These are phyloP conservation scores for Striga asiatica DNA, from an alignment of 257 asterid species.

Conservation along the genomic window DNA sequence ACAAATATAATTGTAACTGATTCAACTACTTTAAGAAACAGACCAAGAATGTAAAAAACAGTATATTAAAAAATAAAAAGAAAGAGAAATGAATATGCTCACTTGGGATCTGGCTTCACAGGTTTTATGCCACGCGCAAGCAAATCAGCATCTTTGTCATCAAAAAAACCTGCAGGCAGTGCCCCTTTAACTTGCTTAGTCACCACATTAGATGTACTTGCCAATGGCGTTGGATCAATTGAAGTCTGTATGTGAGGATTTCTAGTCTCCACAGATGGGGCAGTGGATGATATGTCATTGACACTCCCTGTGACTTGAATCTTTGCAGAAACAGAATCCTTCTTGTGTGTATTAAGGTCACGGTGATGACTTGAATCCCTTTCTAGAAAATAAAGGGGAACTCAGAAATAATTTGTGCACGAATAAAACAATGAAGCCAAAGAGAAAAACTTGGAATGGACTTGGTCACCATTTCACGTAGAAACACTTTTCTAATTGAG, in stretches of 20 bases:
- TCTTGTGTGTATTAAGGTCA: conserved; percentile 17
- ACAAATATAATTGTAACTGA: no score
- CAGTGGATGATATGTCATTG: conserved; percentile 18
- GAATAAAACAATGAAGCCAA: not conserved
- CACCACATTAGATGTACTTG: conserved; percentile 36
- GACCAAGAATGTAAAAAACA: not conserved
- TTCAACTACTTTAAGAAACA: no score
- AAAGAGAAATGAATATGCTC: no score
- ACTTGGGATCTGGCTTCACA: conserved; percentile 87
- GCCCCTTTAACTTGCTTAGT: conserved; percentile 58
- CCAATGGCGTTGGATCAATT: conserved; percentile 20
- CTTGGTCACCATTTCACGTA: no score
- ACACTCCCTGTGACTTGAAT: conserved; percentile 26
- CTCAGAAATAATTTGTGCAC: conserved; percentile 8
- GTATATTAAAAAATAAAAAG: not conserved
- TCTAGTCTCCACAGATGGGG: conserved; percentile 13
- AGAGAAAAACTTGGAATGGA: no score
- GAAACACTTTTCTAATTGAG: no score
- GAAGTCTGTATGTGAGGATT: conserved; percentile 22
- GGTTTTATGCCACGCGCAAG: conserved; percentile 88
- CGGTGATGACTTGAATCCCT: conserved; percentile 15
- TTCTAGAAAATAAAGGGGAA: conserved; percentile 17
- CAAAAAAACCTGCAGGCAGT: conserved; percentile 86
- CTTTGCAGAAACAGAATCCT: conserved; percentile 24
- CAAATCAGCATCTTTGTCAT: conserved; percentile 85